Conservation (phyloP, 1,284 basidiomycete species). For the Papiliotrema laurentii region DNA sequence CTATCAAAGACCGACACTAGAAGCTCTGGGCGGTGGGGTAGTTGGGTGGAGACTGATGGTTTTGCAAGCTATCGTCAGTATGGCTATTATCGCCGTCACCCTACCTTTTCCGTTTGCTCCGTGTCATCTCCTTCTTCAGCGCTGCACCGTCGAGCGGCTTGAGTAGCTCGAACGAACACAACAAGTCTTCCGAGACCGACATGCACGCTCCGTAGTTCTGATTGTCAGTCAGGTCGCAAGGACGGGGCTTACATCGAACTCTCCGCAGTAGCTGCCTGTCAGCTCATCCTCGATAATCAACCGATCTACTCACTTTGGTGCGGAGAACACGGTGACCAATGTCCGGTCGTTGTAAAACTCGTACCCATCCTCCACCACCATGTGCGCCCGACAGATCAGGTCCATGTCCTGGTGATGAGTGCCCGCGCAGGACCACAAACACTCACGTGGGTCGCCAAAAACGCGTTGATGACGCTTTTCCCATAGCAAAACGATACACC, state of each 20-base stretch:
- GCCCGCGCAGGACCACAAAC: not conserved
- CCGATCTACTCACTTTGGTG: conserved; percentile 69
- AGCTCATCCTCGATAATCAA: not conserved
- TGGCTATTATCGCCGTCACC: conserved; percentile 5
- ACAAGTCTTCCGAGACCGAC: conserved; percentile 79
- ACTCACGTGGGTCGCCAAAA: conserved; percentile 61
- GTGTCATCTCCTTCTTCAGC: conserved; percentile 97
- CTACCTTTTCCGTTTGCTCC: conserved; percentile 93
- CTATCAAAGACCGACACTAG: no score
- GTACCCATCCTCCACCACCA: conserved; percentile 99
- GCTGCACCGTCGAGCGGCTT: conserved; percentile 94
- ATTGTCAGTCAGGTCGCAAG: not conserved
- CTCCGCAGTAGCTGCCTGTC: conserved; percentile 43
- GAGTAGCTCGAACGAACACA: conserved; percentile 96
- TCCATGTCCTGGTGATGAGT: conserved; percentile 74
- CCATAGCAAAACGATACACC: conserved; percentile 99
- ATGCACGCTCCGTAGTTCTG: conserved; percentile 6
- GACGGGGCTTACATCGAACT: conserved; percentile 31
- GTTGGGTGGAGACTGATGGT: conserved; percentile 50
- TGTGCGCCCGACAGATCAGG: conserved; percentile 97
- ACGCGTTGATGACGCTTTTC: conserved; percentile 94
- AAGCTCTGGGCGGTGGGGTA: conserved; percentile 47
- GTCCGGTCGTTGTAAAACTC: conserved; percentile 99
- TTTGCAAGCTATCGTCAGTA: conserved; percentile 39
- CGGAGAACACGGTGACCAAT: conserved; percentile 96